Evolutionary conservation across 2,329 filamentous ascomycete species (phyloP).

Genomic region (Xylariaceae sp.): DNA sequence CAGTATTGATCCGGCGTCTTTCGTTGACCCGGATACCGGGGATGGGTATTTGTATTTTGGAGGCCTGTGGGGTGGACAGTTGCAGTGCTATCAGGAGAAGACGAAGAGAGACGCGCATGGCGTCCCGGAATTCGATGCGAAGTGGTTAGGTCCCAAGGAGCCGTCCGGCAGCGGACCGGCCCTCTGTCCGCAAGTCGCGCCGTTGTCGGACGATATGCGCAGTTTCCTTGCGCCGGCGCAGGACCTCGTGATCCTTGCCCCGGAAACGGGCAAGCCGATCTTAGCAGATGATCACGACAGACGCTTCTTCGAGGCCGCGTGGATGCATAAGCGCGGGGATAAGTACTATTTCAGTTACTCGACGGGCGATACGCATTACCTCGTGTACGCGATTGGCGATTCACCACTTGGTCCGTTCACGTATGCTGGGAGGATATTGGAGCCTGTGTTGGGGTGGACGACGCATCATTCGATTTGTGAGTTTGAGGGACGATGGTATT

Average conservation of each 20-base stretch:
- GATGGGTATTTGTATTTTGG: constrained; percentile 69
- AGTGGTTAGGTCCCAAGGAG: constrained; percentile 53
- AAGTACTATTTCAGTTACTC: constrained; percentile 74
- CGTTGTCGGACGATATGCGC: constrained; percentile 60
- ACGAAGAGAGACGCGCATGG: constrained; percentile 26
- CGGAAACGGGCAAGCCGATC: constrained; percentile 54
- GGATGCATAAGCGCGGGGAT: constrained; percentile 67
- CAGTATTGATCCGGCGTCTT: constrained; percentile 71
- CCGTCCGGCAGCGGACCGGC: constrained; percentile 54
- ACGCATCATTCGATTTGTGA: constrained; percentile 76
- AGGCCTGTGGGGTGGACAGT: constrained; percentile 73
- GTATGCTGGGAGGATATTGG: constrained; percentile 64
- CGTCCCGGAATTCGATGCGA: constrained; percentile 45
- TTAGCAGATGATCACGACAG: constrained; percentile 64
- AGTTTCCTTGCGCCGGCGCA: constrained; percentile 50
- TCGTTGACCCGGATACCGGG: constrained; percentile 61
- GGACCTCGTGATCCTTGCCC: constrained; percentile 60
- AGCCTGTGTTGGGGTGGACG: constrained; percentile 75
- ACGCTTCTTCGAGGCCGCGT: constrained; percentile 75
- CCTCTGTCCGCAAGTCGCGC: constrained; percentile 61
- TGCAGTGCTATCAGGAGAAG: constrained; percentile 64
- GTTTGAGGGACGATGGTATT: constrained; percentile 64
- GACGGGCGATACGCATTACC: constrained; percentile 70
- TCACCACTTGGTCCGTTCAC: constrained; percentile 67
- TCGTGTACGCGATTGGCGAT: constrained; percentile 62